Evolutionary conservation across 1,284 basidiomycete genomes (phyloP).

Genomic region (Xerocomus minutiporus): DNA sequence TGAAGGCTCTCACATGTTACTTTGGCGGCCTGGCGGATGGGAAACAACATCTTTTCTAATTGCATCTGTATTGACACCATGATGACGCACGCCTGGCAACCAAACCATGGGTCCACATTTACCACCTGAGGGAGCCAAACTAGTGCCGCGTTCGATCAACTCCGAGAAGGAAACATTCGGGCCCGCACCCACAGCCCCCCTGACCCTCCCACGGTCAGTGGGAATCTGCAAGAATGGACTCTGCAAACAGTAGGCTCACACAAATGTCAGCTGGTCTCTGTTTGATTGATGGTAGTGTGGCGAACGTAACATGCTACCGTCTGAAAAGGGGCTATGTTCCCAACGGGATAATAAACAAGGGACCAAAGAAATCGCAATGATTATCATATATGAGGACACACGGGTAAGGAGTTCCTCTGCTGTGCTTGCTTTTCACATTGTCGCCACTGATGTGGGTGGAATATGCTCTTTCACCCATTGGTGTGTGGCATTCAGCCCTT

Average conservation of each 20-base stretch:
- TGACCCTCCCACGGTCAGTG: not conserved
- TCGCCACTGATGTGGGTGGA: not conserved
- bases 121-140: too few species aligned
- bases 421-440: not conserved
- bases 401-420: too few species aligned
- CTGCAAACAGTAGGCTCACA: not conserved
- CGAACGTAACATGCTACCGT: not conserved
- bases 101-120: not conserved
- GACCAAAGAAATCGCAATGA: too few species aligned
- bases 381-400: too few species aligned
- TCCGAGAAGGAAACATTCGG: not conserved
- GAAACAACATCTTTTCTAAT: slow-evolving; percentile 56
- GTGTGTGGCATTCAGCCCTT: not conserved
- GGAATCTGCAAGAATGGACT: not conserved
- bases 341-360: not conserved
- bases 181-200: not conserved
- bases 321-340: not conserved
- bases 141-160: not conserved
- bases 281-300: not conserved
- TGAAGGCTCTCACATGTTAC: slow-evolving; percentile 82
- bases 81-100: not conserved
- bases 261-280: not conserved
- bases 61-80: not conserved
- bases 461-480: not conserved
- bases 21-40: slow-evolving; percentile 70